Evolutionary conservation across 352 stramenopile genomes (phyloP).

Genomic region (Globisporangium perplexum): DNA sequence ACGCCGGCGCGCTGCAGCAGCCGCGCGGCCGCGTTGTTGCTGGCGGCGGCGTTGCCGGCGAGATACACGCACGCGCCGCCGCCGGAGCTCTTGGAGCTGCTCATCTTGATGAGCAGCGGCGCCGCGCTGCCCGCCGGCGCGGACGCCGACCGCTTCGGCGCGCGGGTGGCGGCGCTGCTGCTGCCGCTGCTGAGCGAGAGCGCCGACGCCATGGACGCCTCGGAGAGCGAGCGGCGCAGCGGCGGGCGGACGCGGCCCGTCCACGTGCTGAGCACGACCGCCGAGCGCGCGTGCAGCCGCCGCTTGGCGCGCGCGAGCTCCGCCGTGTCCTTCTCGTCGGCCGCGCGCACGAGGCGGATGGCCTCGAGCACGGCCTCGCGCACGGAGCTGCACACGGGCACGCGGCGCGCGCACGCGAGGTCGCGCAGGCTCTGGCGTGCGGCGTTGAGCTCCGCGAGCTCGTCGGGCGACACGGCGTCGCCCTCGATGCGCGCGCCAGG

Average conservation of each 20-base stretch:
- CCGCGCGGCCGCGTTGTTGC: slow-evolving; percentile 61
- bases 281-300: slow-evolving; percentile 64
- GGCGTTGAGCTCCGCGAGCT: slow-evolving; percentile 82
- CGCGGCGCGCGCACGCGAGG: slow-evolving; percentile 36
- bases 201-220: slow-evolving; percentile 48
- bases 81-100: slow-evolving; percentile 31
- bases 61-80: slow-evolving; percentile 59
- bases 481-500: slow-evolving; percentile 48
- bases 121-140: not conserved
- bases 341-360: slow-evolving; percentile 35
- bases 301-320: slow-evolving; percentile 33
- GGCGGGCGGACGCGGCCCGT: slow-evolving; percentile 42
- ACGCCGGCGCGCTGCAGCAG: slow-evolving; percentile 61
- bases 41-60: slow-evolving; percentile 65
- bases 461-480: slow-evolving; percentile 37
- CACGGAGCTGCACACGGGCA: slow-evolving; percentile 56
- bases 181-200: slow-evolving; percentile 27
- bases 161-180: slow-evolving; percentile 8
- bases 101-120: slow-evolving; percentile 20
- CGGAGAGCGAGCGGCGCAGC: slow-evolving; percentile 45
- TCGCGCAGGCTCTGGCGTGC: slow-evolving; percentile 75
- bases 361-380: slow-evolving; percentile 32
- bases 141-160: not conserved
- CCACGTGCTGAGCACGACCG: slow-evolving; percentile 67
- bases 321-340: slow-evolving; percentile 28